phyloP scores from a whole-genome alignment of 73 alveolate genomes.

The Halteria grandinella region DNA sequence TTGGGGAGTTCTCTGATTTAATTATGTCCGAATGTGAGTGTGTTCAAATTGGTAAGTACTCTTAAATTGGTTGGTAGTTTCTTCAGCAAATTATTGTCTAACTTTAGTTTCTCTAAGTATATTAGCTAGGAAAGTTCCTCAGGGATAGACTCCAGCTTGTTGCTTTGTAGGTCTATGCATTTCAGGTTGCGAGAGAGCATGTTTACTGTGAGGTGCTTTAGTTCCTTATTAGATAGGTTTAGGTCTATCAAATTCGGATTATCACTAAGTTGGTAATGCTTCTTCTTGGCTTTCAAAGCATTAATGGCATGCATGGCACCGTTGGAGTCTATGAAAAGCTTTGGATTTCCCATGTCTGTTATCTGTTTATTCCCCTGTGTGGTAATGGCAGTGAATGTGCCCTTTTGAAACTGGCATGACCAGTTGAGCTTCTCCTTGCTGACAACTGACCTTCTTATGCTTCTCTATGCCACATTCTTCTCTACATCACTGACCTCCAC shows the following conservation, averaged over 20 bases:
- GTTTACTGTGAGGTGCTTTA: conserved; percentile 25
- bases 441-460: conserved; percentile 53
- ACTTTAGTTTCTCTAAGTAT: conserved; percentile 21
- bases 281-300: conserved; percentile 12
- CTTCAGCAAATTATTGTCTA: conserved; percentile 23
- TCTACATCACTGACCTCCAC: conserved; percentile 37
- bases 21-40: conserved; percentile 16
- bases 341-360: conserved; percentile 37
- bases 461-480: conserved; percentile 14
- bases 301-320: conserved; percentile 25
- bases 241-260: conserved; percentile 9
- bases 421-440: conserved; percentile 47
- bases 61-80: conserved; percentile 1
- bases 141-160: conserved; percentile 20
- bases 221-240: conserved; percentile 10
- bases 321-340: conserved; percentile 47
- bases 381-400: conserved; percentile 4
- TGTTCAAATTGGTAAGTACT: not conserved
- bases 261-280: conserved; percentile 3
- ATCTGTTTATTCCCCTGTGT: not conserved
- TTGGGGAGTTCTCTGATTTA: conserved; percentile 17
- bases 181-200: conserved; percentile 39
- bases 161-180: conserved; percentile 16
- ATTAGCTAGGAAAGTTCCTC: conserved; percentile 23
- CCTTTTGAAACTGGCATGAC: conserved; percentile 42